Percentiles rank a stretch among this genome's conserved stretches.
Conservation (phyloP, 2,329 filamentous ascomycete genomes). For the Neofusicoccum kwambonambiense region DNA sequence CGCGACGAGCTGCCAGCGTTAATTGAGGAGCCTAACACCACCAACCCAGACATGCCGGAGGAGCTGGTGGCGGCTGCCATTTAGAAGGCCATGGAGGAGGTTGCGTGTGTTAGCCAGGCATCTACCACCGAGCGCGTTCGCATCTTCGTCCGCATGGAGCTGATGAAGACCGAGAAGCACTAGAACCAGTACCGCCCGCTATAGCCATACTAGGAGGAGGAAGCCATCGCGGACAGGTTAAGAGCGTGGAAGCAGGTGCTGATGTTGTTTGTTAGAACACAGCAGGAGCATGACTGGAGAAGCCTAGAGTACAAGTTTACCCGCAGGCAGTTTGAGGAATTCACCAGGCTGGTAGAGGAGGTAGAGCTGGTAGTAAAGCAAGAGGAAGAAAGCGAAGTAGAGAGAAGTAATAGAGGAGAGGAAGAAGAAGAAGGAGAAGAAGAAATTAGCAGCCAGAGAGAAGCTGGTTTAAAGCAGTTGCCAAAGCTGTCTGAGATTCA, state of each 20-base stretch:
- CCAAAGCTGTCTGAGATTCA: no score
- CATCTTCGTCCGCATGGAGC: conserved; percentile 23
- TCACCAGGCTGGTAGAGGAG: not conserved
- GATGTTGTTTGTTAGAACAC: no score
- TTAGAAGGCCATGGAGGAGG: conserved; percentile 22
- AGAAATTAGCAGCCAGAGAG: no score
- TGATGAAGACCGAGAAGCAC: conserved; percentile 24
- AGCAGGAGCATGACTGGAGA: no score
- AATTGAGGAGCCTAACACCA: no score
- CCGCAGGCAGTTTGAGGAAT: not conserved
- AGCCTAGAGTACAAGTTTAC: no score
- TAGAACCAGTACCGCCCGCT: conserved; percentile 23
- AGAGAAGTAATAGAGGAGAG: no score
- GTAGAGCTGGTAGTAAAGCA: no score
- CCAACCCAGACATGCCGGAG: not conserved
- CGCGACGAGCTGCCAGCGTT: no score
- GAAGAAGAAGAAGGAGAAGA: no score
- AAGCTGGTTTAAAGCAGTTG: no score
- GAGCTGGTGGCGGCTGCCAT: conserved; percentile 21
- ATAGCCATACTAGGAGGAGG: conserved; percentile 23
- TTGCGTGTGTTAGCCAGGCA: conserved; percentile 22
- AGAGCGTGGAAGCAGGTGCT: conserved; percentile 17
- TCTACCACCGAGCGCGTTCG: conserved; percentile 19
- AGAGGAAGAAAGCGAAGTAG: no score
- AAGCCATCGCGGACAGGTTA: conserved; percentile 16